These are phyloP conservation scores for Osmozyma mogii DNA, from an alignment of 805 yeast species.

Conservation along the genomic window DNA sequence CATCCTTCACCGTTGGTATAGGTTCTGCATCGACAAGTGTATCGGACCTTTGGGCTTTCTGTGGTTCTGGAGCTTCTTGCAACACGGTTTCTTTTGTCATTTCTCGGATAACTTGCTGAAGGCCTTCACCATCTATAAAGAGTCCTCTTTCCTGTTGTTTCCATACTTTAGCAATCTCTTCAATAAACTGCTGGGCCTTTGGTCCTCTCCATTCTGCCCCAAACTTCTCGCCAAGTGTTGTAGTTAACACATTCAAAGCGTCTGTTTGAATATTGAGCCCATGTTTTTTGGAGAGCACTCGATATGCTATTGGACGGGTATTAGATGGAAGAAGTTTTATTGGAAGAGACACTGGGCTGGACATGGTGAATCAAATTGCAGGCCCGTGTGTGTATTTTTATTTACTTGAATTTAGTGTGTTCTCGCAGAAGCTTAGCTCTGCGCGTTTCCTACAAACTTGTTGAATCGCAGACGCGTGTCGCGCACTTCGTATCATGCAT, in stretches of 20 bases:
- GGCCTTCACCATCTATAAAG: constrained; percentile 71
- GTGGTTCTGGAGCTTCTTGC: constrained; percentile 1
- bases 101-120: constrained; percentile 58
- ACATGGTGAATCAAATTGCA: too few relatives aligned
- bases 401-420: too few relatives aligned
- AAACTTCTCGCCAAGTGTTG: constrained; percentile 64
- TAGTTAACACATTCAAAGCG: constrained; percentile 68
- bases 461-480: too few relatives aligned
- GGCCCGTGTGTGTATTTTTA: too few relatives aligned
- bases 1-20: constrained; percentile 12
- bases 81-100: constrained; percentile 13
- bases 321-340: constrained; percentile 72
- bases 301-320: constrained; percentile 83
- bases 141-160: constrained; percentile 83
- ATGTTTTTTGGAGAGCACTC: constrained; percentile 84
- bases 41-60: constrained; percentile 13
- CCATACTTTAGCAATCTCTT: constrained; percentile 77
- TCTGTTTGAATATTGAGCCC: constrained; percentile 85
- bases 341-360: constrained; percentile 44
- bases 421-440: too few relatives aligned
- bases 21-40: constrained; percentile 14
- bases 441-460: too few relatives aligned
- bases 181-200: constrained; percentile 55
- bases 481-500: too few relatives aligned
- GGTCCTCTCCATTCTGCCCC: constrained; percentile 84